These are phyloP conservation scores for Populus euphratica DNA, from an alignment of 345 rosid genomes.

Conservation along the genomic window DNA sequence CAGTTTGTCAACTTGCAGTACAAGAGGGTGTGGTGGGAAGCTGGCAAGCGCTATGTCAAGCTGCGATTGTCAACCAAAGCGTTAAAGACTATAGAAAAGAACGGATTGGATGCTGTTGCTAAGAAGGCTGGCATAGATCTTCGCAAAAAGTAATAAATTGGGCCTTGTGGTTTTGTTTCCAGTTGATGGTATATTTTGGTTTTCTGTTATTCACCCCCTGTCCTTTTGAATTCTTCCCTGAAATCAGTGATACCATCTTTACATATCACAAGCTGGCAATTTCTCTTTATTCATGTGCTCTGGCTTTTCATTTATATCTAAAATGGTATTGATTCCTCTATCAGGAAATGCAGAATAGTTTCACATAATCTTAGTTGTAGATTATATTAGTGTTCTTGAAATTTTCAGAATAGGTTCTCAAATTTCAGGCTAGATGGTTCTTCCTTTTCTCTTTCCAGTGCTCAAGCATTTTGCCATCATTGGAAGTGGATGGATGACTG, in stretches of 20 bases:
- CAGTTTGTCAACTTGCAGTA: conserved; percentile 91
- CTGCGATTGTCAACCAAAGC: conserved; percentile 86
- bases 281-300: background rate
- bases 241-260: background rate
- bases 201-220: background rate
- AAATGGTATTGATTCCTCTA: background rate
- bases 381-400: background rate
- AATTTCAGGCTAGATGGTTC: background rate
- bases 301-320: background rate
- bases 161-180: background rate
- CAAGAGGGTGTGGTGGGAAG: conserved; percentile 97
- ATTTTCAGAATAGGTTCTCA: background rate
- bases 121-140: conserved; percentile 95
- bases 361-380: background rate
- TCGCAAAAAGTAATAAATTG: conserved; percentile 40
- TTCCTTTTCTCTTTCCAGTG: too few species aligned
- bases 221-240: background rate
- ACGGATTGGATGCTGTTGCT: conserved; percentile 93
- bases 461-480: too few species aligned
- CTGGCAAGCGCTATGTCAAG: conserved; percentile 78
- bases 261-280: background rate
- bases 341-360: background rate
- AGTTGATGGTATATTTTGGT: background rate
- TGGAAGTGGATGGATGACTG: background rate
- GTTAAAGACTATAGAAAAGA: conserved; percentile 86